phyloP scores from a whole-genome alignment of 2,329 filamentous ascomycete genomes.

The Chaetomium sp. region DNA sequence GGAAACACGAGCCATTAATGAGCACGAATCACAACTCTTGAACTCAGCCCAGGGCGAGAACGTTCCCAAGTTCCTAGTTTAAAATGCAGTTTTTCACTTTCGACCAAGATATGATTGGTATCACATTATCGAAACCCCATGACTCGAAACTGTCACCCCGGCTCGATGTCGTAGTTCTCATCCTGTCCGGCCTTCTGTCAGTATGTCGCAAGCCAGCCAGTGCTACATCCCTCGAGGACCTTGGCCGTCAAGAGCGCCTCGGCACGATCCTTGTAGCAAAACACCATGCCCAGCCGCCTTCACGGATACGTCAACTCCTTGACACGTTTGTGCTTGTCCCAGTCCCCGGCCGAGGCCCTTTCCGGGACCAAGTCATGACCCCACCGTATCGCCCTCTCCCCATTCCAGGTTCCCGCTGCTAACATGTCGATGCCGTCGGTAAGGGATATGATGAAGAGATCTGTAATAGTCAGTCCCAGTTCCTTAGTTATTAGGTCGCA shows the following conservation, averaged over 20 bases:
- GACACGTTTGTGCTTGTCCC: neutral
- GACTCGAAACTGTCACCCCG: no score
- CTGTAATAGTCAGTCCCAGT: conserved; percentile 14
- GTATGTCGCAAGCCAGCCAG: conserved; percentile 15
- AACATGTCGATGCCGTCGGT: conserved; percentile 6
- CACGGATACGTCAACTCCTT: conserved; percentile 1
- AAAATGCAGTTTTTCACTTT: no score
- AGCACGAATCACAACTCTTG: neutral
- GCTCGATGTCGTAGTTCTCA: no score
- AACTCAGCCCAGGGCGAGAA: no score
- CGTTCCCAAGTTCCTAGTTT: no score
- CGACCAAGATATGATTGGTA: no score
- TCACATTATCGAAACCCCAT: no score
- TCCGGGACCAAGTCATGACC: neutral
- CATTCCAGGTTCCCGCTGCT: conserved; percentile 10
- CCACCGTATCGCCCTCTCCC: conserved; percentile 2
- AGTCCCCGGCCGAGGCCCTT: neutral
- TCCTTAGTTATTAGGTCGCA: conserved; percentile 6
- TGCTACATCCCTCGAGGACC: conserved; percentile 4
- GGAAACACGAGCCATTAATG: no score
- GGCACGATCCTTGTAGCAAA: conserved; percentile 18
- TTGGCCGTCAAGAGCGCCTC: conserved; percentile 12
- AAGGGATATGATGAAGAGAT: conserved; percentile 6
- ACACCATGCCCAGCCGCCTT: conserved; percentile 14
- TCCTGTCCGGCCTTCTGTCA: no score